Conservation (phyloP, 2,329 filamentous ascomycete genomes). For the Penicillium rolfsii region DNA sequence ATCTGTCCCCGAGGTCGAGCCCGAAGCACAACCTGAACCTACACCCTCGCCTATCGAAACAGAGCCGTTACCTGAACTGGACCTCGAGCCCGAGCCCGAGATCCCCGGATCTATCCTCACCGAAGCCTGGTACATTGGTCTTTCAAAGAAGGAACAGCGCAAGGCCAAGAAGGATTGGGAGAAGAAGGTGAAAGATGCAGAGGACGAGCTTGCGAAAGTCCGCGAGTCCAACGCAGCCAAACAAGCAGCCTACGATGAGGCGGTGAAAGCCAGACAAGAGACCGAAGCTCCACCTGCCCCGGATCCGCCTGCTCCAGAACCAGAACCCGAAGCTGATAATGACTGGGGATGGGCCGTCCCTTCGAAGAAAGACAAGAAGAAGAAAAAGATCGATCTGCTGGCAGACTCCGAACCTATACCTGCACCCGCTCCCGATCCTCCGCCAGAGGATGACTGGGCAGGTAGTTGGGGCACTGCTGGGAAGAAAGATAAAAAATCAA, state of each 20-base stretch:
- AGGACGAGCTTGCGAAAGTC: slow-evolving; percentile 23
- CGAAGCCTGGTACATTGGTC: slow-evolving; percentile 37
- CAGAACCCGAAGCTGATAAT: slow-evolving; percentile 25
- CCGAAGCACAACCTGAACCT: slow-evolving; percentile 17
- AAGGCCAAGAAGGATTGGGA: slow-evolving; percentile 38
- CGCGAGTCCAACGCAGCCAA: slow-evolving; percentile 19
- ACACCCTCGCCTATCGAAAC: slow-evolving; percentile 3
- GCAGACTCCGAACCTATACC: slow-evolving; percentile 36
- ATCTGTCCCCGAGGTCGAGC: slow-evolving; percentile 22
- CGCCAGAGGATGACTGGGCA: slow-evolving; percentile 43
- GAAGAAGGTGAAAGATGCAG: slow-evolving; percentile 27
- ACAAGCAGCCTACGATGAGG: slow-evolving; percentile 23
- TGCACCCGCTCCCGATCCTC: slow-evolving; percentile 30
- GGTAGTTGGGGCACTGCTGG: slow-evolving; percentile 34
- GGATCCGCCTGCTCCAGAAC: slow-evolving; percentile 12
- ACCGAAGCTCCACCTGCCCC: slow-evolving; percentile 20
- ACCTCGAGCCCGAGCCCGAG: slow-evolving; percentile 36
- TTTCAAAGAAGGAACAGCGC: slow-evolving; percentile 38
- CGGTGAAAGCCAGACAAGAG: slow-evolving; percentile 30
- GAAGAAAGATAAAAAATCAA: slow-evolving; percentile 49
- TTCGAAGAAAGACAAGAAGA: slow-evolving; percentile 40
- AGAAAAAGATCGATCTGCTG: slow-evolving; percentile 34
- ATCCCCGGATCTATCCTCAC: slow-evolving; percentile 24
- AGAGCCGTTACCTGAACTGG: slow-evolving; percentile 23
- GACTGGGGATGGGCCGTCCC: slow-evolving; percentile 36